Base-by-base conservation (phyloP, 805 yeast genomes). In the Metschnikowia lunata region DNA sequence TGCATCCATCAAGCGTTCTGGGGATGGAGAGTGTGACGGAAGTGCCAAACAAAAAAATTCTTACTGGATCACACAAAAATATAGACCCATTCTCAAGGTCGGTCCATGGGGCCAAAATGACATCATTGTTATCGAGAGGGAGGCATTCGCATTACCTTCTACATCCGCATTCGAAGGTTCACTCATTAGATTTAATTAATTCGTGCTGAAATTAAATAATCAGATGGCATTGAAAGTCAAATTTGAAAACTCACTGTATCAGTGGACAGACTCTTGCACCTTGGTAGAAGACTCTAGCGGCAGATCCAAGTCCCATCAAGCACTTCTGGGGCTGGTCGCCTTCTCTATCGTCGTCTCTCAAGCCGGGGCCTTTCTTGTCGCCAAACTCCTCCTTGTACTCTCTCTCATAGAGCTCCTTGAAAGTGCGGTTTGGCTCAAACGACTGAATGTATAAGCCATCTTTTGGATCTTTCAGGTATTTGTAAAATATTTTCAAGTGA, bases 61-160 rank as follows among this genome's bases (percentile, higher is more conserved):
- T 15, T 89, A 82, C 63, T 88, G 90, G 83, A 63, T 85, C 46
- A 82, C 91, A 4, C 76, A 76, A 38, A 86, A 86, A 57, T 90
- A 86, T 62, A 78, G 82, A 54, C 85, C 91, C 14, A 65, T 89
- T 30, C 65, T 90, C 46, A 75, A 67, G 50, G 89, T 81, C 10
- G 83, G 73, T 23, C 63, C 67, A 26, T 69, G 88, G 48, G 72
- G 76, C 45, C 62, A 67, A 2, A 64, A 72, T 13, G 90, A 83
- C 51, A 61, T 90, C 40, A 72, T 86, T 4, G 78, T 90, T 27
- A 78, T 88, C 33, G 97, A 90, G 62, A 76, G 89, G 61, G 91
- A 93, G 6, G 66, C 76, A 40, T 75, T 74, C 55, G 74, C 80
- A 36, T 66, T 77, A 46, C 74, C 80, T 27, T 63, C 76, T 13